phyloP scores from a whole-genome alignment of 2,329 filamentous ascomycete genomes.

The Microsporum canis region DNA sequence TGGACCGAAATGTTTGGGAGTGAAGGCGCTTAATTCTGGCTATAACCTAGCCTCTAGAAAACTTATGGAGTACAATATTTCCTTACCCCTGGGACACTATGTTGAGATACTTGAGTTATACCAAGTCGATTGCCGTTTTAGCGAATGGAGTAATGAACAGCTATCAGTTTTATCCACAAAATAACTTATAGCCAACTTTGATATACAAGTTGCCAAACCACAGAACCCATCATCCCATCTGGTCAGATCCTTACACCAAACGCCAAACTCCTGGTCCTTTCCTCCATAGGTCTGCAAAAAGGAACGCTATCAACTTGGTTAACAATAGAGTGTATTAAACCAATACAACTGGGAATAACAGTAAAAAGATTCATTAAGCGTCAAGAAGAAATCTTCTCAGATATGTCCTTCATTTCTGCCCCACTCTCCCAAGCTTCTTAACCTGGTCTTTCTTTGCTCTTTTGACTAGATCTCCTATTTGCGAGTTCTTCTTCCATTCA shows the following conservation, averaged over 20 bases:
- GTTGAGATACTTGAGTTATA: background rate
- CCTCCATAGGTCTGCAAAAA: background rate
- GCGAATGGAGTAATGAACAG: slow-evolving; percentile 5
- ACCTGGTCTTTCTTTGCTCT: slow-evolving; percentile 24
- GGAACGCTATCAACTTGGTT: background rate
- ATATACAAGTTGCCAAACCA: background rate
- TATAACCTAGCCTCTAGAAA: background rate
- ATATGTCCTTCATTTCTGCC: background rate
- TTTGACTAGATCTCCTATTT: slow-evolving; percentile 34
- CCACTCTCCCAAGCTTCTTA: slow-evolving; percentile 30
- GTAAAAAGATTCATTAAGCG: background rate
- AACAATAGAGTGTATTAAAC: background rate
- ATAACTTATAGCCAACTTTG: background rate
- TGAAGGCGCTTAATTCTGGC: slow-evolving; percentile 55
- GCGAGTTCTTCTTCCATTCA: slow-evolving; percentile 35
- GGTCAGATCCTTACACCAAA: background rate
- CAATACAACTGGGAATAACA: background rate
- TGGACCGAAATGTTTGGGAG: slow-evolving; percentile 97
- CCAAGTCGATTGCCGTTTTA: slow-evolving; percentile 15
- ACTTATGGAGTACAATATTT: background rate
- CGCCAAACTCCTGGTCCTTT: background rate
- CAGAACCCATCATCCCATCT: background rate
- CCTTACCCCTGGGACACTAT: slow-evolving; percentile 8
- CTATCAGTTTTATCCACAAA: background rate
- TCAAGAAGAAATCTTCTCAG: background rate